Evolutionary conservation across 1,284 basidiomycete genomes (phyloP), one percentile per base, ranked within the genome.

Genomic region (Ganoderma multipileum): DNA sequence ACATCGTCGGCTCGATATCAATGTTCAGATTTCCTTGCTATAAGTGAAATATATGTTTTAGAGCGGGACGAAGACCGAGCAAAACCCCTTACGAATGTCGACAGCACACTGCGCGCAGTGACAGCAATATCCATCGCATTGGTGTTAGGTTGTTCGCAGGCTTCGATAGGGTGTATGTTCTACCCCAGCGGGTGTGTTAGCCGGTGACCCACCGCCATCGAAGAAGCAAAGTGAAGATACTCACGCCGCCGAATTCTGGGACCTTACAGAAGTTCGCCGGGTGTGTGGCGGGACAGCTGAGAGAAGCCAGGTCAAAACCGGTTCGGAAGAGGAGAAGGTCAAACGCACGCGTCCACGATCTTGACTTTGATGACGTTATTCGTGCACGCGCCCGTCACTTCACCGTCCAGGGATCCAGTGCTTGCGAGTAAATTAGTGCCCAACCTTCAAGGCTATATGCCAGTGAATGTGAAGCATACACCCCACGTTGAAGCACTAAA

Each of bases 241-340:
- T 57, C 63, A 77, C 76, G 14, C 77, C 77, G 26, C 77, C 76
- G 57, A 78, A 78, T 64, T 74, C 59, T 11, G 75, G 69, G 30
- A 76, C 75, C 68, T 78, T 77, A 75, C 77, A 78, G 68, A 70
- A 78, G 65, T 78, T 78, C 47, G 65, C 77, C 5, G 77, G 77
- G 58, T 77, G 77, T 4, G 74, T 74, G 1, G 75, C 71, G 1
- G 76, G 77, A 64, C 77, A 78, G 2, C 77, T 78, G 55, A 36
- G 18, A 7, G n/a, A 39, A 8, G 50, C 12, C 12, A 2, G 12
- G 23, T 16, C 16, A 5, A 12, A 3, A 26, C 30, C 18, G 18
- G 28, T 16, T 14, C n/a, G 18, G 62, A 36, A 18, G 14, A 58
- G 26, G 28, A 41, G 30, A 18, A 67, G 33, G 30, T 9, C 42